Base-by-base conservation (phyloP, 441 rosid genomes). In the Mallotus repandus region DNA sequence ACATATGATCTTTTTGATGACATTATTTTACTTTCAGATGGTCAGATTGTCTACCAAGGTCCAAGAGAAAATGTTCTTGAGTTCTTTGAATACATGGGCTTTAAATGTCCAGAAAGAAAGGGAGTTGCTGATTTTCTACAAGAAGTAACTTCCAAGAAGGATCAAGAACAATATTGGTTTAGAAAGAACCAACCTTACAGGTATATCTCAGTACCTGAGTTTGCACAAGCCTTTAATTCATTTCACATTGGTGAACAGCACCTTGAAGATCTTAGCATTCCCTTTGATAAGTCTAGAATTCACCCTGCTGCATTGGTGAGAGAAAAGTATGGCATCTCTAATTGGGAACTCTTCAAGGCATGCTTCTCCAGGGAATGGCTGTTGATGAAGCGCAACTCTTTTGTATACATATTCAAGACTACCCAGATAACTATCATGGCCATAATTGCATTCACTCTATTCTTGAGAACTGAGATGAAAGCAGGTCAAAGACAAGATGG, bases 51-150 rank as follows among this genome's bases (percentile, higher is more conserved):
- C 16, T 89, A 85, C 76, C 94, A 89, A 78, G 94, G 94, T 35
- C 89, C 86, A 0, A 72, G 90, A 22, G 88, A 88, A 16, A 74
- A 80, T 22, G 80, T 88, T n/a, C 89, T 90, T 16, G 88, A 82
- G 38, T 90, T 88, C 84, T 90, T 90, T 29, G 83, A 86, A 70
- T 70, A 74, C 38, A 67, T 80, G 68, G 91, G 95, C 22, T 90
- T 88, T 85, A 84, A 71, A 80, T 88, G 95, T 77, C 92, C 95
- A 0, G 79, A 84, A 60, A 88, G 95, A 75, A 90, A 90, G 73
- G 95, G 89, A 45, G 79, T 84, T 12, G 95, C 92, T 22, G 95
- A 90, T 74, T 88, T 90, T 78, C 79, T 90, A 78, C 95, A 87
- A 75, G 91, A 90, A 73, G 91, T 90, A 25, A 90, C 95, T 73